phyloP scores from a whole-genome alignment of 2,329 filamentous ascomycete species.

The Plenodomus tracheiphilus region DNA sequence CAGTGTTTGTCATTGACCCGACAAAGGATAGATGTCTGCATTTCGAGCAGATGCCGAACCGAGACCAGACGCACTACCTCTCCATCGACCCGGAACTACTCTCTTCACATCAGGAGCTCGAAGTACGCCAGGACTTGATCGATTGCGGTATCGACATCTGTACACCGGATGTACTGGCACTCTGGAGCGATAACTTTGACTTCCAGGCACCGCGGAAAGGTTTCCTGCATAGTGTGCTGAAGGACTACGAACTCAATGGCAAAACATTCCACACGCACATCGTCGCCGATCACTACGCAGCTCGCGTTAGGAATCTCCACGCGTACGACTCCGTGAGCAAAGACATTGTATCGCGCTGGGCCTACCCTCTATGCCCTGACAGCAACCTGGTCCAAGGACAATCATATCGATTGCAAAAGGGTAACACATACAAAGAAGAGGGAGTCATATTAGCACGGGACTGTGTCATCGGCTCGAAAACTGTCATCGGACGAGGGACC shows the following conservation, averaged over 20 bases:
- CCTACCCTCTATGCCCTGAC: constrained; percentile 86
- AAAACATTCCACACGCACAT: constrained; percentile 96
- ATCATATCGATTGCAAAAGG: constrained; percentile 70
- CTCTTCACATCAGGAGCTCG: constrained; percentile 72
- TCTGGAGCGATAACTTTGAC: constrained; percentile 98
- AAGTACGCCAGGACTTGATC: constrained; percentile 83
- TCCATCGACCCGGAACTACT: constrained; percentile 80
- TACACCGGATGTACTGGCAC: constrained; percentile 88
- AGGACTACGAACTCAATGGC: constrained; percentile 95
- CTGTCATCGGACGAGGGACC: constrained; percentile 76
- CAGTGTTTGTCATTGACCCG: constrained; percentile 85
- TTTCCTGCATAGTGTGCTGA: constrained; percentile 88
- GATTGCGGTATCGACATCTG: constrained; percentile 97
- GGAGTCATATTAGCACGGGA: constrained; percentile 74
- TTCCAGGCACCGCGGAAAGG: constrained; percentile 88
- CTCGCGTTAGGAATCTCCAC: constrained; percentile 80
- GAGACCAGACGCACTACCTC: constrained; percentile 66
- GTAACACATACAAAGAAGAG: constrained; percentile 76
- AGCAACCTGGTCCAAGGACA: constrained; percentile 81
- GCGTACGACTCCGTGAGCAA: constrained; percentile 88
- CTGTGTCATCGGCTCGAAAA: constrained; percentile 68
- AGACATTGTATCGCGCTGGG: constrained; percentile 85
- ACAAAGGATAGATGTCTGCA: constrained; percentile 81
- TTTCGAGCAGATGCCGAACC: constrained; percentile 85
- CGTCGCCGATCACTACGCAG: constrained; percentile 79